Conservation (phyloP, 2,329 filamentous ascomycete genomes). For the Hypoxylon sp. region DNA sequence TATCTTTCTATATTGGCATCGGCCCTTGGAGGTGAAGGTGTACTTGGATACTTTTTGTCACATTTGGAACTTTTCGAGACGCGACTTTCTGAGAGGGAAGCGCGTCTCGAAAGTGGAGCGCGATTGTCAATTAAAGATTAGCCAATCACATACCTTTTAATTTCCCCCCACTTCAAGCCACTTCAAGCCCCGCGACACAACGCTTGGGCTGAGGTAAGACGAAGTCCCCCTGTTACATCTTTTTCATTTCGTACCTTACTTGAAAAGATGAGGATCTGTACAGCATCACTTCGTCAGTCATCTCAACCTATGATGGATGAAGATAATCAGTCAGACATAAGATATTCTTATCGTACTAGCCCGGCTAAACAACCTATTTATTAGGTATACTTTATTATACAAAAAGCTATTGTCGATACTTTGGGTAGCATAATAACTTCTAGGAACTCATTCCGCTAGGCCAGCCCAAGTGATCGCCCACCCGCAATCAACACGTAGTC, state of each 20-base stretch:
- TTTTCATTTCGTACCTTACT: background rate
- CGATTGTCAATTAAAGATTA: constrained; percentile 39
- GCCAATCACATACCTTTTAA: constrained; percentile 34
- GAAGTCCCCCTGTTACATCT: background rate
- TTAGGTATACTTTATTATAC: constrained; percentile 1
- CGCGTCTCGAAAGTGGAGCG: constrained; percentile 46
- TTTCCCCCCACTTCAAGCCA: background rate
- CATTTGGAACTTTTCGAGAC: constrained; percentile 27
- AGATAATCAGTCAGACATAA: constrained; percentile 3
- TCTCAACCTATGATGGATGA: background rate
- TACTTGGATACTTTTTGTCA: constrained; percentile 18
- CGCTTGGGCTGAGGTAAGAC: background rate
- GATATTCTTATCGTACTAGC: background rate
- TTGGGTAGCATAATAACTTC: constrained; percentile 5
- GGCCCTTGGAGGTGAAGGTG: constrained; percentile 14
- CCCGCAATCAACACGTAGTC: constrained; percentile 13
- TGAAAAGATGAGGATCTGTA: background rate
- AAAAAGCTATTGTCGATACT: constrained; percentile 6
- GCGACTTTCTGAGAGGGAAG: constrained; percentile 41
- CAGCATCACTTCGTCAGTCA: background rate
- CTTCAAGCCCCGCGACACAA: background rate
- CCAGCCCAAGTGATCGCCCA: constrained; percentile 18
- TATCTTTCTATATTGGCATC: background rate
- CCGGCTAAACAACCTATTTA: constrained; percentile 3
- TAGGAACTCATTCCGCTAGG: constrained; percentile 5